Evolutionary conservation across 257 asterid species (phyloP).

Genomic region (Solanum tacnaense): DNA sequence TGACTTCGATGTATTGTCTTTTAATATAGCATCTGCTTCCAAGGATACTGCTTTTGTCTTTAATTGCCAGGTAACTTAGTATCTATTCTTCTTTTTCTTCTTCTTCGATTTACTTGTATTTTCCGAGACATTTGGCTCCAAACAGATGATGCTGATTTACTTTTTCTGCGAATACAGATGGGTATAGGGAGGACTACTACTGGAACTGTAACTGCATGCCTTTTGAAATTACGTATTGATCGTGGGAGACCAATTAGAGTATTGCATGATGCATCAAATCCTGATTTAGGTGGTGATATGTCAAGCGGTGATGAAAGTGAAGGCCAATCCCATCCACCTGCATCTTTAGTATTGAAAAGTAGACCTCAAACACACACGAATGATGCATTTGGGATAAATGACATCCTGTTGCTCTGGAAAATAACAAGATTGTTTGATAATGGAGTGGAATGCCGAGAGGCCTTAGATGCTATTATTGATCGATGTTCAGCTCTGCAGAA

Average conservation of each 20-base stretch:
- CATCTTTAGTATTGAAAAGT: constrained; percentile 23
- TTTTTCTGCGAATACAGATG: constrained; percentile 38
- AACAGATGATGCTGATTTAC: neutral
- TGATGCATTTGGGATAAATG: constrained; percentile 84
- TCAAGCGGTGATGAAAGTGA: constrained; percentile 51
- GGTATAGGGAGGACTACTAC: constrained; percentile 97
- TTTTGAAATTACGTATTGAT: constrained; percentile 80
- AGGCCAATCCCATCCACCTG: constrained; percentile 25
- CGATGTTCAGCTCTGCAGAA: constrained; percentile 95
- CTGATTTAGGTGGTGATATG: constrained; percentile 20
- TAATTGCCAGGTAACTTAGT: constrained; percentile 72
- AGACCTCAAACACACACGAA: constrained; percentile 36
- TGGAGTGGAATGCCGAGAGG: constrained; percentile 95
- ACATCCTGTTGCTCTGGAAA: constrained; percentile 81
- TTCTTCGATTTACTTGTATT: neutral
- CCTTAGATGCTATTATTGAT: constrained; percentile 83
- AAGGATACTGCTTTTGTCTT: constrained; percentile 88
- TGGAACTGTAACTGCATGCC: constrained; percentile 97
- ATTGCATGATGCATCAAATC: constrained; percentile 39
- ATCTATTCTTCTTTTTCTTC: neutral
- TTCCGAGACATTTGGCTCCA: neutral
- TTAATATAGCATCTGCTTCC: constrained; percentile 84
- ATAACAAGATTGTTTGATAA: constrained; percentile 93
- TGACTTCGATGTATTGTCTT: constrained; percentile 70
- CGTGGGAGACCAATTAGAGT: constrained; percentile 78